Conservation (phyloP, 805 yeast genomes). For the Lipomyces anomalus region DNA sequence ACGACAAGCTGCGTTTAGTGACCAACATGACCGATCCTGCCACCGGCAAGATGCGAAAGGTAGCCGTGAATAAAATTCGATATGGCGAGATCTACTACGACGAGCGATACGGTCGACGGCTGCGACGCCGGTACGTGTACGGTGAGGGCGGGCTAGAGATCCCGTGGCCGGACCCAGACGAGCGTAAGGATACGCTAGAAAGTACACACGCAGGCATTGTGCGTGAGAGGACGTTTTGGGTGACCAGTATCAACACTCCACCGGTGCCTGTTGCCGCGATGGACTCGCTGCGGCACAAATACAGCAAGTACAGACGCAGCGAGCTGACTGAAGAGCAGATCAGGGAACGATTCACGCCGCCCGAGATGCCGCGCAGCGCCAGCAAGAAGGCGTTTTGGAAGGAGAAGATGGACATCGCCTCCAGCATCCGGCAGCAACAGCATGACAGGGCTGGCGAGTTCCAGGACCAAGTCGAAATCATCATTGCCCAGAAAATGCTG, state of each 20-base stretch:
- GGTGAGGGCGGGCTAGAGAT: conserved; percentile 63
- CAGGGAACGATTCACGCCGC: conserved; percentile 16
- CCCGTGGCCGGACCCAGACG: conserved; percentile 75
- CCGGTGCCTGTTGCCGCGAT: conserved; percentile 68
- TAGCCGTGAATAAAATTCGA: conserved; percentile 71
- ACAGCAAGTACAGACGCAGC: conserved; percentile 52
- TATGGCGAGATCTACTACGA: conserved; percentile 70
- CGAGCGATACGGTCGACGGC: conserved; percentile 59
- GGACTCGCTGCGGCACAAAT: conserved; percentile 66
- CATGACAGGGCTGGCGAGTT: background rate
- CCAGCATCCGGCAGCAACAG: background rate
- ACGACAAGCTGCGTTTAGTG: conserved; percentile 62
- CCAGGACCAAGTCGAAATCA: background rate
- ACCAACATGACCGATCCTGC: conserved; percentile 58
- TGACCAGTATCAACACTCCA: conserved; percentile 56
- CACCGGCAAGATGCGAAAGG: conserved; percentile 59
- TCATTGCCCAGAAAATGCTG: background rate
- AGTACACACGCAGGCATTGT: conserved; percentile 14
- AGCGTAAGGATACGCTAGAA: conserved; percentile 34
- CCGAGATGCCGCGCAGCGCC: conserved; percentile 18
- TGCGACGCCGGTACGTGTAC: conserved; percentile 73
- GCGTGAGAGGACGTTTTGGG: conserved; percentile 65
- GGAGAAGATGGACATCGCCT: conserved; percentile 3
- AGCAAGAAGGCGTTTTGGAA: conserved; percentile 8
- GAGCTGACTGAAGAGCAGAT: conserved; percentile 19